Evolutionary conservation across 352 stramenopile species (phyloP).

Genomic region (Plasmopara muralis): DNA sequence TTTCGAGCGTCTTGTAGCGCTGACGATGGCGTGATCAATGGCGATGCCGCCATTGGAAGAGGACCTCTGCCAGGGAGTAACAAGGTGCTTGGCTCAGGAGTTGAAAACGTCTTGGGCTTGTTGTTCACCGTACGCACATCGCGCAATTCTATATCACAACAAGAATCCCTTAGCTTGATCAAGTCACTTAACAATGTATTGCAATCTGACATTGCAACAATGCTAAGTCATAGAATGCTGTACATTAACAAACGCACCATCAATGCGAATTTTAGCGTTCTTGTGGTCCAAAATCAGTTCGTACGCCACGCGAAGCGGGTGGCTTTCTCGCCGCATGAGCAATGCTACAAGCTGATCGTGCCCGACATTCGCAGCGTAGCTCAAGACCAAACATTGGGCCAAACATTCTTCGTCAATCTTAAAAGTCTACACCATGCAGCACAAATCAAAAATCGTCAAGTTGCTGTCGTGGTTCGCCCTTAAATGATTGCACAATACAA

Average conservation of each 20-base stretch:
- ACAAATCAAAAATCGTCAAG: neutral
- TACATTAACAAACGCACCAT: conserved; percentile 30
- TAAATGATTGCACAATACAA: neutral
- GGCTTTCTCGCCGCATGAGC: conserved; percentile 48
- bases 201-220: neutral
- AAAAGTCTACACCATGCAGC: conserved; percentile 39
- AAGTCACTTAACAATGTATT: no score
- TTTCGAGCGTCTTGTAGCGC: conserved; percentile 41
- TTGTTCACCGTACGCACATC: conserved; percentile 62
- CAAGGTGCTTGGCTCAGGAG: conserved; percentile 54
- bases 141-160: conserved; percentile 42
- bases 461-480: no score
- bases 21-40: conserved; percentile 56
- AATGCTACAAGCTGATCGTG: conserved; percentile 56
- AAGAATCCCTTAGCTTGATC: conserved; percentile 5
- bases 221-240: neutral
- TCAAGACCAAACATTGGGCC: conserved; percentile 46
- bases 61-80: conserved; percentile 63
- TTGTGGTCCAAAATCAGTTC: conserved; percentile 98
- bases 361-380: conserved; percentile 38
- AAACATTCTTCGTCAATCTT: conserved; percentile 79
- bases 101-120: conserved; percentile 76
- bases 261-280: conserved; percentile 91
- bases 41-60: conserved; percentile 76
- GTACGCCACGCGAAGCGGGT: conserved; percentile 91